Percentiles rank a stretch among this genome's conserved stretches.
Conservation (phyloP, 345 rosid genomes). For the Gossypium herbaceum region DNA sequence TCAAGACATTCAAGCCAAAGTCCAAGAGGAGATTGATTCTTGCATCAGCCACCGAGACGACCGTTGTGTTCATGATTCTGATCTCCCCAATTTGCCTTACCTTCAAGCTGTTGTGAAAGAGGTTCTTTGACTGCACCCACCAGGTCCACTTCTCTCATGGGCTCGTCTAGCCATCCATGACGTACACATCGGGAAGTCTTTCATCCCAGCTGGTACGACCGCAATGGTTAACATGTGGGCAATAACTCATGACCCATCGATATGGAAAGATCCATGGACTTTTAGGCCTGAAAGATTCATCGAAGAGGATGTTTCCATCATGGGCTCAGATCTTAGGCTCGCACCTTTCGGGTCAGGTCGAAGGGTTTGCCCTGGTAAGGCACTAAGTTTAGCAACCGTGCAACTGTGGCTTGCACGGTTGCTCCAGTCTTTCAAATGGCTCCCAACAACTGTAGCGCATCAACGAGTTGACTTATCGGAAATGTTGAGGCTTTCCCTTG, state of each 20-base stretch:
- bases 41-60: slow-evolving; percentile 19
- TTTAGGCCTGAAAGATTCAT: slow-evolving; percentile 49
- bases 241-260: slow-evolving; percentile 52
- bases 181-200: slow-evolving; percentile 46
- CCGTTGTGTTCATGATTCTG: slow-evolving; percentile 43
- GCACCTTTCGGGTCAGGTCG: slow-evolving; percentile 82
- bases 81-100: slow-evolving; percentile 52
- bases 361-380: slow-evolving; percentile 67
- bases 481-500: slow-evolving; percentile 51
- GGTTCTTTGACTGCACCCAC: slow-evolving; percentile 60
- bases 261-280: slow-evolving; percentile 54
- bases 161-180: slow-evolving; percentile 62
- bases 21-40: slow-evolving; percentile 43
- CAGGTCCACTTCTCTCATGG: slow-evolving; percentile 78
- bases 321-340: slow-evolving; percentile 64
- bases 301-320: slow-evolving; percentile 37
- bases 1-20: slow-evolving; percentile 48
- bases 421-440: slow-evolving; percentile 49
- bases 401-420: slow-evolving; percentile 62
- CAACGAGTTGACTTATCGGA: slow-evolving; percentile 45
- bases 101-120: slow-evolving; percentile 60
- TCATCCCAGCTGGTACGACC: slow-evolving; percentile 57
- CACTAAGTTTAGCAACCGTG: slow-evolving; percentile 53
- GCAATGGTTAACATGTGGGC: slow-evolving; percentile 93
- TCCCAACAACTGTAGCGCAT: slow-evolving; percentile 22